A percentile compares a stretch with the other conserved stretches of the same genome.
phyloP scores from a whole-genome alignment of 805 yeast species.

The Lipomyces starkeyi region DNA sequence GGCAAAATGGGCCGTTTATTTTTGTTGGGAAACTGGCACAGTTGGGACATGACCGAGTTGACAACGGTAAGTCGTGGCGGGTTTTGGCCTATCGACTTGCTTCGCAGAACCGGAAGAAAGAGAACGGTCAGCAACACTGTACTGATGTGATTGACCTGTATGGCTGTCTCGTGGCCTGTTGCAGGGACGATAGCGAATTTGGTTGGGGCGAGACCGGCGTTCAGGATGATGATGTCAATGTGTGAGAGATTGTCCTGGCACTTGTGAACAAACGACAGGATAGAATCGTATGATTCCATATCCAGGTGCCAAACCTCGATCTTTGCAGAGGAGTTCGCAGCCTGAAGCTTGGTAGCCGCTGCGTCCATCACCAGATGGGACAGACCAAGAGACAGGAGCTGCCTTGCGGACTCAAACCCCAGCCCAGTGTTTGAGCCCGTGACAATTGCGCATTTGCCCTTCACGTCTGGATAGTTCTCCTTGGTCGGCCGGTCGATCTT shows the following conservation, averaged over 20 bases:
- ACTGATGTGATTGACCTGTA: not conserved
- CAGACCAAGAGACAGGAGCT: not conserved
- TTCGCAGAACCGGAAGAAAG: not conserved
- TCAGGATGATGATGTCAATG: slow-evolving; percentile 3
- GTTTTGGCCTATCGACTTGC: not conserved
- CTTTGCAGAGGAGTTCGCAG: not conserved
- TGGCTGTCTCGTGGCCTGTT: slow-evolving; percentile 10
- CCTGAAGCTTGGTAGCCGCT: not conserved
- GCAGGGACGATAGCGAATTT: not conserved
- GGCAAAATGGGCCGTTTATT: not conserved
- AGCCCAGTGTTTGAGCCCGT: not conserved
- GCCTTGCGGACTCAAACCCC: not conserved
- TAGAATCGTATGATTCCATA: slow-evolving; percentile 6
- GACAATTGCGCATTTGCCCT: not conserved
- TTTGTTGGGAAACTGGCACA: not conserved
- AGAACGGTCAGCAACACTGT: slow-evolving; percentile 4
- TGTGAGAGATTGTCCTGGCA: not conserved
- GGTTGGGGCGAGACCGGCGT: slow-evolving; percentile 2
- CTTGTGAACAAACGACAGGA: slow-evolving; percentile 1
- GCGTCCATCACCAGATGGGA: not conserved
- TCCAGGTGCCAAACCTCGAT: slow-evolving; percentile 20
- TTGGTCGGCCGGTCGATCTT: not conserved
- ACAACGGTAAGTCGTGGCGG: not conserved
- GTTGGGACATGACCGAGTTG: not conserved
- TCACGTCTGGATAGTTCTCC: not conserved